Evolutionary conservation across 805 yeast genomes (phyloP).

Genomic region (Tetrapisispora iriomotensis): DNA sequence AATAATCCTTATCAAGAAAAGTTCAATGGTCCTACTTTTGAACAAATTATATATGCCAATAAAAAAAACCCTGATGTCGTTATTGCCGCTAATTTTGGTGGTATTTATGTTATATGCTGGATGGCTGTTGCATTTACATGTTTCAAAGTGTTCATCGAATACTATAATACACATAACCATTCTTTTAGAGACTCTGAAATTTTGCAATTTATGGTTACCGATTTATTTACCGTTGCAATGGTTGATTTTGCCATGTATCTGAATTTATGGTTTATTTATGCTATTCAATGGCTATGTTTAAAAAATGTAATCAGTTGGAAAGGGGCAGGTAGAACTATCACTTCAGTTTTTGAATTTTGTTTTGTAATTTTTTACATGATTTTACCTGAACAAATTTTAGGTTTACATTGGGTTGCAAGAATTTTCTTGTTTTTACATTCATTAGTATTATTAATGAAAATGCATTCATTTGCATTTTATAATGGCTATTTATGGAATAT

Average conservation of each 20-base stretch:
- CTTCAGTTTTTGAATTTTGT: conserved; percentile 44
- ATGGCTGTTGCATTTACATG: conserved; percentile 48
- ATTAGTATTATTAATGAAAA: conserved; percentile 83
- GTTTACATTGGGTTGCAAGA: conserved; percentile 82
- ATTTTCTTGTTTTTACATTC: conserved; percentile 79
- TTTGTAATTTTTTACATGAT: conserved; percentile 46
- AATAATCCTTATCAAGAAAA: conserved; percentile 20
- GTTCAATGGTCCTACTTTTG: conserved; percentile 26
- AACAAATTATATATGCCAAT: conserved; percentile 6
- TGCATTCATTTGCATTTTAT: conserved; percentile 86
- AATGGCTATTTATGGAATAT: conserved; percentile 82
- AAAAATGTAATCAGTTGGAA: conserved; percentile 47
- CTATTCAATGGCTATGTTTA: conserved; percentile 48
- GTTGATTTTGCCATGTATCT: conserved; percentile 72
- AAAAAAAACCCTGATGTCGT: conserved; percentile 2
- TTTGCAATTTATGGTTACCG: conserved; percentile 45
- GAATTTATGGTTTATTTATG: conserved; percentile 48
- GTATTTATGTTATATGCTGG: conserved; percentile 79
- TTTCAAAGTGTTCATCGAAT: conserved; percentile 43
- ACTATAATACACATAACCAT: conserved; percentile 38
- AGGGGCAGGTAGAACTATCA: conserved; percentile 51
- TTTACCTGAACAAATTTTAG: conserved; percentile 40
- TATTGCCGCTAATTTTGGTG: conserved; percentile 42
- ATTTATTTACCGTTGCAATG: conserved; percentile 56
- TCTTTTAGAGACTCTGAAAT: conserved; percentile 40